Conservation (phyloP, 768 basidiomycete genomes). For the Pisolithus orientalis region DNA sequence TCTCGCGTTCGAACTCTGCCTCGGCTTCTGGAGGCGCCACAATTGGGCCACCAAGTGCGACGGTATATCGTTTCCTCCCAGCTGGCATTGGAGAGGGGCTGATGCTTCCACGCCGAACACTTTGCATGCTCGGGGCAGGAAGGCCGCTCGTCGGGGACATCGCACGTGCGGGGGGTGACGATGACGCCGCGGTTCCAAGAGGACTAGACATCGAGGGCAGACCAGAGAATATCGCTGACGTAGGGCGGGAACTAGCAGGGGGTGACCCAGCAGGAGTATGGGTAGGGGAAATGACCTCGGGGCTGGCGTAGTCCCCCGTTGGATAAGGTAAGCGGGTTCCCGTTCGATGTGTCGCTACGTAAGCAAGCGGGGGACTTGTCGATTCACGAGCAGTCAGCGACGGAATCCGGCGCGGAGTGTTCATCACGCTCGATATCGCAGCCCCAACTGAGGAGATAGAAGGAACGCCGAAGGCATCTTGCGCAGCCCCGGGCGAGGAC, state of each 20-base stretch:
- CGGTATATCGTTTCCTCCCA: slow-evolving; percentile 72
- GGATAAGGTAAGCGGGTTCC: slow-evolving; percentile 68
- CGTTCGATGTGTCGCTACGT: slow-evolving; percentile 29
- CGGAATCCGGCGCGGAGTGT: slow-evolving; percentile 27
- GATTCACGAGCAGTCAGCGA: slow-evolving; percentile 50
- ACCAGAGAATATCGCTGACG: slow-evolving; percentile 42
- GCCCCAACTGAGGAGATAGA: slow-evolving; percentile 12
- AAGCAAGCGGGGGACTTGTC: slow-evolving; percentile 57
- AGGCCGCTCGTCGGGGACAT: slow-evolving; percentile 26
- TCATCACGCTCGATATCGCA: slow-evolving; percentile 3
- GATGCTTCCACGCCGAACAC: slow-evolving; percentile 46
- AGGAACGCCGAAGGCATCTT: slow-evolving; percentile 14
- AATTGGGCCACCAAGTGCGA: slow-evolving; percentile 74
- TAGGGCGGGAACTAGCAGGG: slow-evolving; percentile 32
- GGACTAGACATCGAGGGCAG: slow-evolving; percentile 29
- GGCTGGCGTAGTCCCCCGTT: slow-evolving; percentile 75
- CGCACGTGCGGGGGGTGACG: slow-evolving; percentile 19
- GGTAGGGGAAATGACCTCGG: slow-evolving; percentile 36
- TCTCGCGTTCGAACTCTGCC: slow-evolving; percentile 25
- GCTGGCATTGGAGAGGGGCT: slow-evolving; percentile 58
- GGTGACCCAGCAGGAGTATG: slow-evolving; percentile 42
- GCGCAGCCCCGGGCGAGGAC: slow-evolving; percentile 35
- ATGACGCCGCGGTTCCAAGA: slow-evolving; percentile 12
- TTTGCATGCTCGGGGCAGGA: slow-evolving; percentile 36
- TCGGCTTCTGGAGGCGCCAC: slow-evolving; percentile 31